A percentile compares a stretch with the other conserved stretches of the same genome.
Evolutionary conservation across 1,284 basidiomycete genomes (phyloP).

Genomic region (Cerioporus squamosus): DNA sequence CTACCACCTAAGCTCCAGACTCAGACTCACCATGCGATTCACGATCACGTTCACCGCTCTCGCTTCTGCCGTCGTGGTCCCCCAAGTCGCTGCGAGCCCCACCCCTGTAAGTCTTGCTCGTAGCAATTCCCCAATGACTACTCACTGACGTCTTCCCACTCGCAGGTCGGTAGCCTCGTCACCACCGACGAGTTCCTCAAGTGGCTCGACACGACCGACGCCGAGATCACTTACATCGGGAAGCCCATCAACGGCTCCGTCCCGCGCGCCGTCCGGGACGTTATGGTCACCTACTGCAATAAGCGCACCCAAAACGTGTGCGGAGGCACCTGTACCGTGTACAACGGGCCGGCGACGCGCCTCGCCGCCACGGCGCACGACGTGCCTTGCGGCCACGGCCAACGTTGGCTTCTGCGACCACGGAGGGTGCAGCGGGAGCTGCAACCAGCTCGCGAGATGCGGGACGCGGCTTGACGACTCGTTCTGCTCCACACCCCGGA

Average conservation of each 20-base stretch:
- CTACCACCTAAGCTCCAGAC: too few species aligned
- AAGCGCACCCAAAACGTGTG: neutral
- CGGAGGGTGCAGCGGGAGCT: neutral
- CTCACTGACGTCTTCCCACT: too few species aligned
- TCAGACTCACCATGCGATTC: neutral
- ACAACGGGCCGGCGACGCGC: neutral
- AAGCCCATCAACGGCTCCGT: neutral
- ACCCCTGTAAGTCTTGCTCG: neutral
- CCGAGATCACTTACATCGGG: conserved; percentile 2
- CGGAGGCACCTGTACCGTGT: neutral
- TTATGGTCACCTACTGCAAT: conserved; percentile 2
- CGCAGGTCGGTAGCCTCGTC: neutral
- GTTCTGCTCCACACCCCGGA: neutral
- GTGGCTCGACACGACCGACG: conserved; percentile 1
- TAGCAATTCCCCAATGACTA: too few species aligned
- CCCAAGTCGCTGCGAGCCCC: neutral
- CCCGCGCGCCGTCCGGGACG: neutral
- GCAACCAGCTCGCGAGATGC: neutral
- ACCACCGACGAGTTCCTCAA: neutral
- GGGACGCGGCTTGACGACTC: neutral
- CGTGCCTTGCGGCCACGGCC: neutral
- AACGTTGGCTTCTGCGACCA: conserved; percentile 2
- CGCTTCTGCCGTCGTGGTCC: neutral
- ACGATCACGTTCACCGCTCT: neutral
- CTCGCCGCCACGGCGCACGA: neutral